These are phyloP conservation scores for Neocallimastix lanati DNA, from an alignment of 192 early-diverging fungal species.

Conservation along the genomic window DNA sequence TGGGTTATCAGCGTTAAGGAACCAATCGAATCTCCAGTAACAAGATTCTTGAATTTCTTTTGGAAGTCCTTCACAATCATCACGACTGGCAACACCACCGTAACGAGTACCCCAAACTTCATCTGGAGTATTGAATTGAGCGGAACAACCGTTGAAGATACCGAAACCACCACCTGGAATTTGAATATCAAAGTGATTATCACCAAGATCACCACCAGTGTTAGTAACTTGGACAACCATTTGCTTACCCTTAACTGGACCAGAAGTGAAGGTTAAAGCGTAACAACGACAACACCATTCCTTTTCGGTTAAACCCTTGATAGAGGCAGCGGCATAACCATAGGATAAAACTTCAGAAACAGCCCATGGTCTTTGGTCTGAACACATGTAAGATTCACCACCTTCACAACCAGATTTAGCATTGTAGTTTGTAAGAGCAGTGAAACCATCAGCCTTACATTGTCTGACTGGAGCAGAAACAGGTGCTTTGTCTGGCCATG, in stretches of 20 bases:
- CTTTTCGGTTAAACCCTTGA: neutral
- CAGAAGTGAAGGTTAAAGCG: neutral
- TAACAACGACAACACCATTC: neutral
- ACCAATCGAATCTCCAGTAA: constrained; percentile 1
- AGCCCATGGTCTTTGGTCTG: neutral
- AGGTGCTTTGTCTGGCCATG: too few species aligned
- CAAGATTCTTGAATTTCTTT: neutral
- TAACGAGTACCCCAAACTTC: constrained; percentile 1
- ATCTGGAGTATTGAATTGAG: neutral
- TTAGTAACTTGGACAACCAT: constrained; percentile 2
- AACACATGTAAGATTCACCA: constrained; percentile 1
- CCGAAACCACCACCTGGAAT: constrained; percentile 4
- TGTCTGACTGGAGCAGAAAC: too few species aligned
- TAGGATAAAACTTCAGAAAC: neutral
- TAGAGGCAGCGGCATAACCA: neutral
- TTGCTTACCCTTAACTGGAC: neutral
- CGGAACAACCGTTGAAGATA: constrained; percentile 1
- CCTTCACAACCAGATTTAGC: too few species aligned
- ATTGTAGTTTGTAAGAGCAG: too few species aligned
- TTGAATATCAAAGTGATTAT: neutral
- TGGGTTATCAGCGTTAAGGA: constrained; percentile 2
- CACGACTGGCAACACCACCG: neutral
- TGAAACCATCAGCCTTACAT: too few species aligned
- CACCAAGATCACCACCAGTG: neutral
- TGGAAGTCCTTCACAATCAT: neutral